Conservation (phyloP, 768 basidiomycete species). For the Termitomyces sp. region DNA sequence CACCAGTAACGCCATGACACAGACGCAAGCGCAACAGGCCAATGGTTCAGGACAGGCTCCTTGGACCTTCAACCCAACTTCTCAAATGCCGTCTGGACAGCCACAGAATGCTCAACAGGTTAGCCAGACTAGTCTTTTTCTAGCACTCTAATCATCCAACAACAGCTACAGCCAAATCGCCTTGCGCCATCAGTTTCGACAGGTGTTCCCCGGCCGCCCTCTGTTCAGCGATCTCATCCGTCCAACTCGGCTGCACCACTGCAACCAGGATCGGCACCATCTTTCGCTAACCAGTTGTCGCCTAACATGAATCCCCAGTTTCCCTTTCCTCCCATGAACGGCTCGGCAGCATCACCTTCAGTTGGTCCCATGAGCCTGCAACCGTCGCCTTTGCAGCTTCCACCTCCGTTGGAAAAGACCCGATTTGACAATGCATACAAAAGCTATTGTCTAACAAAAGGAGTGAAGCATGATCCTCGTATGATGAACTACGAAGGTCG, state of each 20-base stretch:
- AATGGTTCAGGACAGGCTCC: slow-evolving; percentile 12
- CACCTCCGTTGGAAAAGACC: slow-evolving; percentile 44
- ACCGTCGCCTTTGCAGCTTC: slow-evolving; percentile 11
- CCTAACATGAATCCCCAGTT: slow-evolving; percentile 29
- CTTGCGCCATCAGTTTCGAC: slow-evolving; percentile 25
- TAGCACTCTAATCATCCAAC: slow-evolving; percentile 28
- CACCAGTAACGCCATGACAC: slow-evolving; percentile 10
- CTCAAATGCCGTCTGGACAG: slow-evolving; percentile 5
- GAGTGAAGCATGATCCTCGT: slow-evolving; percentile 35
- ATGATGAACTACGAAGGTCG: slow-evolving; percentile 49
- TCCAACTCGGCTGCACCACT: slow-evolving; percentile 1
- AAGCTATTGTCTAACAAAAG: slow-evolving; percentile 41
- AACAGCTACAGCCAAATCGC: slow-evolving; percentile 21
- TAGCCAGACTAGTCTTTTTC: slow-evolving; percentile 12
- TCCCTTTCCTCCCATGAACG: slow-evolving; percentile 12
- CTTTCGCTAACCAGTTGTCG: slow-evolving; percentile 28
- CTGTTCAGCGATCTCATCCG: slow-evolving; percentile 36
- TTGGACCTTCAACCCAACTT: slow-evolving; percentile 13
- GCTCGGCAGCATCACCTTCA: slow-evolving; percentile 11
- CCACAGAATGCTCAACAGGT: slow-evolving; percentile 8
- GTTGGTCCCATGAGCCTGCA: slow-evolving; percentile 5
- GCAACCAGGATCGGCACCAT: slow-evolving; percentile 10
- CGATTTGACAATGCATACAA: slow-evolving; percentile 53
- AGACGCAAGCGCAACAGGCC: slow-evolving; percentile 18
- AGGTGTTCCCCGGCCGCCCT: slow-evolving; percentile 30